Evolutionary conservation across 768 basidiomycete species (phyloP).

Genomic region (Tylopilus subfusipes): DNA sequence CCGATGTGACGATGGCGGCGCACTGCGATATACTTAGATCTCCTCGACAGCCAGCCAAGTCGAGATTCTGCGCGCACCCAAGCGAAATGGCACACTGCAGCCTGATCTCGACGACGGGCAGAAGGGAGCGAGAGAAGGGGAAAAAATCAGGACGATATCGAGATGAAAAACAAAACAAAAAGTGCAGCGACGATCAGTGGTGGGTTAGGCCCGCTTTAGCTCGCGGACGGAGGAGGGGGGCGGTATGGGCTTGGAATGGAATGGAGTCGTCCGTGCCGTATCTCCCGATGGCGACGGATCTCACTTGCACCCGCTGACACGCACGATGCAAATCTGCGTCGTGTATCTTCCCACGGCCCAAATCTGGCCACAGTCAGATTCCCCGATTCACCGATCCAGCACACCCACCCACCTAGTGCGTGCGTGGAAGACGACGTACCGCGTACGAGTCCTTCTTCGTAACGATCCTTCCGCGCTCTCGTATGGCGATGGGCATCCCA

Average conservation of each 20-base stretch:
- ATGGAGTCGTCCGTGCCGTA: conserved; percentile 43
- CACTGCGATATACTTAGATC: conserved; percentile 19
- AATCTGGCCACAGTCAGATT: conserved; percentile 23
- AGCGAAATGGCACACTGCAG: conserved; percentile 1
- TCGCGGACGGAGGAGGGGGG: conserved; percentile 5
- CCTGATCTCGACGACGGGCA: not conserved
- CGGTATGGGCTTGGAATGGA: conserved; percentile 9
- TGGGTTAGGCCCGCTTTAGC: not conserved
- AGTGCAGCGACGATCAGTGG: conserved; percentile 3
- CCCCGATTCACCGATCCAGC: conserved; percentile 30
- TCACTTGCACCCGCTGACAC: conserved; percentile 31
- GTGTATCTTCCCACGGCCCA: conserved; percentile 27
- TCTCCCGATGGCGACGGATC: conserved; percentile 68
- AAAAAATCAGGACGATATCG: conserved; percentile 7
- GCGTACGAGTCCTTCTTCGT: conserved; percentile 2
- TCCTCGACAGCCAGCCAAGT: not conserved
- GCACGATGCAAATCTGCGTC: conserved; percentile 32
- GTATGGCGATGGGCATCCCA: conserved; percentile 7
- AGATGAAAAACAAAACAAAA: conserved; percentile 25
- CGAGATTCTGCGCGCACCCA: conserved; percentile 3
- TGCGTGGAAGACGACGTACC: conserved; percentile 21
- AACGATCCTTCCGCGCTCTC: conserved; percentile 1
- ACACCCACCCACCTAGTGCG: not conserved
- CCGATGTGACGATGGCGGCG: conserved; percentile 20
- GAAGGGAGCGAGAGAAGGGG: not conserved